These are phyloP conservation scores for Phascolomyces articulosus DNA, from an alignment of 371 early-diverging fungal species.

Conservation along the genomic window DNA sequence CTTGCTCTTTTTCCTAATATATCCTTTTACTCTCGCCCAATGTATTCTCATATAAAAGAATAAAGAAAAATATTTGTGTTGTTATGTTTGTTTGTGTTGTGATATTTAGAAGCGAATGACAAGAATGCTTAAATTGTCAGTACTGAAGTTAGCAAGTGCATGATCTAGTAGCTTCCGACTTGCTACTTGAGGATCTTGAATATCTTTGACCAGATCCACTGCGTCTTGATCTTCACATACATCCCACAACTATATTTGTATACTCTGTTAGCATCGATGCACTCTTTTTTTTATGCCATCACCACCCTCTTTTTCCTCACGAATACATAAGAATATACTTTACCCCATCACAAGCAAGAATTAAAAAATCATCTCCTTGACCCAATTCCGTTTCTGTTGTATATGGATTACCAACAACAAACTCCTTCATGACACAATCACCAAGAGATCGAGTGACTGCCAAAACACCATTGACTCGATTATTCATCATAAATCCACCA, in stretches of 20 bases:
- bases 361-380: slow-evolving; percentile 77
- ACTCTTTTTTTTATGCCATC: too few relatives aligned
- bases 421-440: slow-evolving; percentile 96
- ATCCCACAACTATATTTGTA: slow-evolving; percentile 84
- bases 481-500: slow-evolving; percentile 96
- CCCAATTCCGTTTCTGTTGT: slow-evolving; percentile 87
- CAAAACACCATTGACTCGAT: slow-evolving; percentile 97
- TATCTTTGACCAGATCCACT: slow-evolving; percentile 82
- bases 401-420: slow-evolving; percentile 93
- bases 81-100: too few relatives aligned
- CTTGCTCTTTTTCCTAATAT: too few relatives aligned
- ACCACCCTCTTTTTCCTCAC: background rate
- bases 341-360: slow-evolving; percentile 98
- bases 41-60: too few relatives aligned
- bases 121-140: slow-evolving; percentile 93
- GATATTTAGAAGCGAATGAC: slow-evolving; percentile 53
- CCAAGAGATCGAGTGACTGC: slow-evolving; percentile 97
- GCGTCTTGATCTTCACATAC: slow-evolving; percentile 97
- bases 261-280: too few relatives aligned
- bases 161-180: slow-evolving; percentile 82
- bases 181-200: slow-evolving; percentile 79
- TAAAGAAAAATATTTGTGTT: too few relatives aligned
- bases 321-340: slow-evolving; percentile 32
- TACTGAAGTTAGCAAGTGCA: slow-evolving; percentile 90
- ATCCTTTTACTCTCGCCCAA: too few relatives aligned